Evolutionary conservation across 768 basidiomycete species (phyloP).

Genomic region (Vishniacozyma victoriae): DNA sequence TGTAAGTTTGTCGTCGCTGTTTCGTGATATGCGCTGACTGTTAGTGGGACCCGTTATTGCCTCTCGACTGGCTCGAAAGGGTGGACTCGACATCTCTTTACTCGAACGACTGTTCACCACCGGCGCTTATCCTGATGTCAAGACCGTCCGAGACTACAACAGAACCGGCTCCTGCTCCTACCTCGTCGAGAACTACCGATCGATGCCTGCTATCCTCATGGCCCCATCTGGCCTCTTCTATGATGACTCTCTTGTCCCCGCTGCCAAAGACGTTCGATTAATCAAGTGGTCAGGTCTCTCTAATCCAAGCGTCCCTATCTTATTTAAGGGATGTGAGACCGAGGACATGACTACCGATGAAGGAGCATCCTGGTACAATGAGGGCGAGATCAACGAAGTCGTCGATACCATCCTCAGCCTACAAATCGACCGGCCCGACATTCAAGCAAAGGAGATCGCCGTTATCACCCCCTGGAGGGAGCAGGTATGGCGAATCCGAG

Average conservation of each 20-base stretch:
- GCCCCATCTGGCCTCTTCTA: slow-evolving; percentile 46
- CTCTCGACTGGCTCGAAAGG: slow-evolving; percentile 28
- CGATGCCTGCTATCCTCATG: slow-evolving; percentile 45
- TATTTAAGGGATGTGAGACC: slow-evolving; percentile 34
- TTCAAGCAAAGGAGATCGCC: slow-evolving; percentile 39
- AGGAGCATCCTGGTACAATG: slow-evolving; percentile 43
- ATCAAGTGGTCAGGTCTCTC: slow-evolving; percentile 35
- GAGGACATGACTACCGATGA: slow-evolving; percentile 46
- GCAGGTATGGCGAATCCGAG: slow-evolving; percentile 47
- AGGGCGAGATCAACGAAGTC: slow-evolving; percentile 30
- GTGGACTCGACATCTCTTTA: slow-evolving; percentile 45
- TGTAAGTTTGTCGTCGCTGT: slow-evolving; percentile 7
- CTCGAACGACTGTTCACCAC: slow-evolving; percentile 44
- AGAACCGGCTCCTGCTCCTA: slow-evolving; percentile 11
- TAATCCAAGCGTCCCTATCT: slow-evolving; percentile 35
- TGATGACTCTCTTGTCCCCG: slow-evolving; percentile 42
- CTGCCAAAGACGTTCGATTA: slow-evolving; percentile 11
- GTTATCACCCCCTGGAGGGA: slow-evolving; percentile 48
- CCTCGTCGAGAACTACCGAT: slow-evolving; percentile 44
- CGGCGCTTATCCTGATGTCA: slow-evolving; percentile 24
- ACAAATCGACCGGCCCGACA: slow-evolving; percentile 8
- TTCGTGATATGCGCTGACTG: not conserved
- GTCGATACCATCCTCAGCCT: slow-evolving; percentile 24
- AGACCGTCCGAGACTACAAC: not conserved
- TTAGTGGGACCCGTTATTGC: slow-evolving; percentile 43